Evolutionary conservation across 345 rosid genomes (phyloP).

Genomic region (Passiflora organensis): DNA sequence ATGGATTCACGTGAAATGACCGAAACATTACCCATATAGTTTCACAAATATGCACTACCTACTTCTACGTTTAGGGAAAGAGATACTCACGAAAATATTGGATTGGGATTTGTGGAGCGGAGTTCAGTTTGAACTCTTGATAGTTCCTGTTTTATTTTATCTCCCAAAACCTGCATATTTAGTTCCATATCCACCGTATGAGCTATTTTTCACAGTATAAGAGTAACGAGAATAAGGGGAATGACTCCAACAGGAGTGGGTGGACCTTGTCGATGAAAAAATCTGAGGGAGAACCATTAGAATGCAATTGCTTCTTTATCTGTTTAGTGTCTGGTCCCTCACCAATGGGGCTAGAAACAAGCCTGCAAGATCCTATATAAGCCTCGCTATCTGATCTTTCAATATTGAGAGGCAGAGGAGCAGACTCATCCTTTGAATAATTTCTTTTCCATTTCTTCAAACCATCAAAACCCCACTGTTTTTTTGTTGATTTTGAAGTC

Average conservation of each 20-base stretch:
- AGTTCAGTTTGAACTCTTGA: conserved; percentile 61
- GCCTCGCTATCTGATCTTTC: conserved; percentile 47
- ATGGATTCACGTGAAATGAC: no score
- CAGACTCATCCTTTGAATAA: conserved; percentile 55
- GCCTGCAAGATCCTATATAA: no score
- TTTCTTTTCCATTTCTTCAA: conserved; percentile 63
- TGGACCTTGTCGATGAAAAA: conserved; percentile 70
- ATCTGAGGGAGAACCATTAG: conserved; percentile 65
- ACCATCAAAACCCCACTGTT: conserved; percentile 65
- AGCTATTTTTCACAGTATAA: no score
- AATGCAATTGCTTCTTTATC: conserved; percentile 56
- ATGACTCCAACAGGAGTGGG: no score
- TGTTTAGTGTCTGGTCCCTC: conserved; percentile 55
- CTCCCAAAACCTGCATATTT: conserved; percentile 65
- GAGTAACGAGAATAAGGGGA: no score
- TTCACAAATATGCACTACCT: no score
- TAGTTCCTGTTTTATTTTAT: conserved; percentile 66
- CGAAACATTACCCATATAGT: no score
- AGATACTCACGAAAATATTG: conserved; percentile 62
- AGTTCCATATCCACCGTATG: not conserved
- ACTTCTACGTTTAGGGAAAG: no score
- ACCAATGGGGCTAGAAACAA: no score
- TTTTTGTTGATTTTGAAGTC: conserved; percentile 41
- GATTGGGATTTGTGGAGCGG: conserved; percentile 44
- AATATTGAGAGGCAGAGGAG: conserved; percentile 48